Evolutionary conservation across 31 red algal species (phyloP).

Genomic region (Endocladia muricata): DNA sequence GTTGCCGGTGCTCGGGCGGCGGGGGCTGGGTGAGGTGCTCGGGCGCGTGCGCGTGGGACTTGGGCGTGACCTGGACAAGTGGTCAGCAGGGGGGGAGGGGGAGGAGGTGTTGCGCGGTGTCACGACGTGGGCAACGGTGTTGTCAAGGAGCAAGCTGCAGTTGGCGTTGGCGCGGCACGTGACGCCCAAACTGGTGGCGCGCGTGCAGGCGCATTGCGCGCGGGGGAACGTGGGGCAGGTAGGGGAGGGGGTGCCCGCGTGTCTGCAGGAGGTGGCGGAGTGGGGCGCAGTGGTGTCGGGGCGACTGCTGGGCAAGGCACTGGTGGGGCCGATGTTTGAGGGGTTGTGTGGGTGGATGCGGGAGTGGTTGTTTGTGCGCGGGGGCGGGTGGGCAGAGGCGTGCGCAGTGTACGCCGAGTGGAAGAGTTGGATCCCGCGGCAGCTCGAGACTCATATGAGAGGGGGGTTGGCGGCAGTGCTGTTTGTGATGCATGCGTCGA

Average conservation of each 20-base stretch:
- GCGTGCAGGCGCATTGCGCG: not conserved
- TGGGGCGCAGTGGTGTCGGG: constrained; percentile 32
- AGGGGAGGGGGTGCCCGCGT: not conserved
- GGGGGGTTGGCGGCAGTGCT: constrained; percentile 29
- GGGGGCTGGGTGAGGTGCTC: constrained; percentile 33
- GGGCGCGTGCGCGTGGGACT: constrained; percentile 27
- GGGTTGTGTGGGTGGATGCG: constrained; percentile 7
- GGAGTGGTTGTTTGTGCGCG: not conserved
- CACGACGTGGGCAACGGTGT: constrained; percentile 25
- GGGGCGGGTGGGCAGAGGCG: constrained; percentile 19
- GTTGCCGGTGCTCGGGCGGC: constrained; percentile 39
- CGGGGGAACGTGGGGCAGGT: not conserved
- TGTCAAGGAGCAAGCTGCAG: constrained; percentile 59
- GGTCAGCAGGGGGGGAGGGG: constrained; percentile 1
- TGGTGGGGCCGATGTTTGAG: constrained; percentile 21
- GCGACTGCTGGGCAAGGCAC: constrained; percentile 7
- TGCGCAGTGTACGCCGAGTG: constrained; percentile 18
- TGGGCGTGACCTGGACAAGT: constrained; percentile 13
- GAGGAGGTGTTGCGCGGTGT: constrained; percentile 16
- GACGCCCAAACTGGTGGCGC: constrained; percentile 7
- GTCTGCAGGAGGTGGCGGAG: not conserved
- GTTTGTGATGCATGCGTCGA: constrained; percentile 40
- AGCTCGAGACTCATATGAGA: constrained; percentile 9
- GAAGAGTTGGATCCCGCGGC: constrained; percentile 17
- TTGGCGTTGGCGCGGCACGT: constrained; percentile 38